Conservation (phyloP, 805 yeast species). For the Kazachstania kunashirensis region DNA sequence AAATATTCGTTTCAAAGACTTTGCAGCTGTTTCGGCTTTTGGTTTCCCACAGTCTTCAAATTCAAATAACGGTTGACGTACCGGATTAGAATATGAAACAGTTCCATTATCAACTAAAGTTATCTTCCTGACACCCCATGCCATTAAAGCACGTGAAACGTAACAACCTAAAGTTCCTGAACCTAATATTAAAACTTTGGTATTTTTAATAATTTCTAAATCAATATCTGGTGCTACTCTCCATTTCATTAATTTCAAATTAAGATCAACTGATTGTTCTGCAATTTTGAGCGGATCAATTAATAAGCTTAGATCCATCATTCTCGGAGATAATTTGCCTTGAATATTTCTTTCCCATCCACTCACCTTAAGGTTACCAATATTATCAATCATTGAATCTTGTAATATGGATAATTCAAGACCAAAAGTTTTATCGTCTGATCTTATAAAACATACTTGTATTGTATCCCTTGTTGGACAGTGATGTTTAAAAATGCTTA, state of each 20-base stretch:
- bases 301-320: conserved; percentile 72
- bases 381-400: background rate
- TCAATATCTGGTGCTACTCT: conserved; percentile 77
- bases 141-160: conserved; percentile 74
- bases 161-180: conserved; percentile 95
- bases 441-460: conserved; percentile 34
- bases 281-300: conserved; percentile 77
- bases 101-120: conserved; percentile 85
- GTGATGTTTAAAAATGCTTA: conserved; percentile 35
- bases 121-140: conserved; percentile 87
- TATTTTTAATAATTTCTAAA: conserved; percentile 49
- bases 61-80: conserved; percentile 77
- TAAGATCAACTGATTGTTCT: conserved; percentile 85
- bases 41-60: conserved; percentile 75
- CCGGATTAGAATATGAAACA: conserved; percentile 91
- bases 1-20: conserved; percentile 57
- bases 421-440: conserved; percentile 10
- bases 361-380: conserved; percentile 36
- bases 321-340: conserved; percentile 70
- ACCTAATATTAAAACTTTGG: conserved; percentile 73
- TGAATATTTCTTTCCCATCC: conserved; percentile 88
- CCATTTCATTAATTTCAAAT: conserved; percentile 93
- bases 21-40: conserved; percentile 78
- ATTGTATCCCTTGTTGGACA: conserved; percentile 30
- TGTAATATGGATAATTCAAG: background rate